Evolutionary conservation across 257 asterid species (phyloP).

Genomic region (Penstemon newberryi): DNA sequence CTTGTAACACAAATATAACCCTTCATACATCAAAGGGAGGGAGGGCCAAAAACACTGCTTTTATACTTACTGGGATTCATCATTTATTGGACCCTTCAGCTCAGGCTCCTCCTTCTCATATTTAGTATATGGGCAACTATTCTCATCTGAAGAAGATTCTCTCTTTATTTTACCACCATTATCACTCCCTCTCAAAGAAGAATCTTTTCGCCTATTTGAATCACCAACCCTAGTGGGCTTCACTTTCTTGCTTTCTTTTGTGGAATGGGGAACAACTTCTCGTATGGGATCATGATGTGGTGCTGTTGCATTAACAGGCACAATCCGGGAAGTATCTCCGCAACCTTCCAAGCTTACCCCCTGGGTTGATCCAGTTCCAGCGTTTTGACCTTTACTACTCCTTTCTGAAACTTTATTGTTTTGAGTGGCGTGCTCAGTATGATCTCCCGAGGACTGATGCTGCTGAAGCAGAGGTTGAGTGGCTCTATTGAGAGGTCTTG

Average conservation of each 20-base stretch:
- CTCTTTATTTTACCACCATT: slow-evolving; percentile 52
- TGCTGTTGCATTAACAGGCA: slow-evolving; percentile 40
- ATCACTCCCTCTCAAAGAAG: slow-evolving; percentile 54
- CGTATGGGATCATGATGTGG: slow-evolving; percentile 49
- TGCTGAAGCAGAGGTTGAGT: slow-evolving; percentile 43
- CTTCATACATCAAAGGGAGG: slow-evolving; percentile 20
- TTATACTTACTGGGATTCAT: slow-evolving; percentile 70
- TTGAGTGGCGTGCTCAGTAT: slow-evolving; percentile 47
- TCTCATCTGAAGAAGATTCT: slow-evolving; percentile 70
- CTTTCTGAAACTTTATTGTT: slow-evolving; percentile 41
- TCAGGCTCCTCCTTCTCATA: slow-evolving; percentile 89
- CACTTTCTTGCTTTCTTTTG: slow-evolving; percentile 59
- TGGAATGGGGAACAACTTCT: slow-evolving; percentile 43
- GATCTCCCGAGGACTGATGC: slow-evolving; percentile 45
- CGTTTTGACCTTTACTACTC: slow-evolving; percentile 45
- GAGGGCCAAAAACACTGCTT: not conserved
- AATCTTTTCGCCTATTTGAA: slow-evolving; percentile 53
- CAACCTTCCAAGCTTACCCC: slow-evolving; percentile 41
- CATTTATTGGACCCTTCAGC: slow-evolving; percentile 76
- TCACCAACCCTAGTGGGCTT: slow-evolving; percentile 48
- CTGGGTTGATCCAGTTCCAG: slow-evolving; percentile 41
- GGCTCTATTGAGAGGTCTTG: slow-evolving; percentile 53
- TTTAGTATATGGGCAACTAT: slow-evolving; percentile 57
- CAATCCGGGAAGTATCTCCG: slow-evolving; percentile 51
- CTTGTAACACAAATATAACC: slow-evolving; percentile 18